These are phyloP conservation scores for Penicillium riverlandense DNA, from an alignment of 495 filamentous ascomycete genomes.

Conservation along the genomic window DNA sequence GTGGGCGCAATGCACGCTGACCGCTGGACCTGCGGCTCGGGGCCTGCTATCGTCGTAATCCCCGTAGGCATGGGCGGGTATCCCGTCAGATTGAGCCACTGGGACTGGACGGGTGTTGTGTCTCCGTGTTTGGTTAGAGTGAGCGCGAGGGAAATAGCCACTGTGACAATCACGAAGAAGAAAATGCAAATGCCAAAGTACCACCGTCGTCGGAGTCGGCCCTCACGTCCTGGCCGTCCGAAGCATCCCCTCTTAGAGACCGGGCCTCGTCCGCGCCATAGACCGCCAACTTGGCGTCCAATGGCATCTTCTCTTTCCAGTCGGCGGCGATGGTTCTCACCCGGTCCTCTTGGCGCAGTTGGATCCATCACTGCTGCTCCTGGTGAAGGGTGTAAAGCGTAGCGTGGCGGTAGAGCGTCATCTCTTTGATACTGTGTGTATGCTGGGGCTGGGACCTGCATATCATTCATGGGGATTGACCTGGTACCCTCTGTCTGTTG, in stretches of 20 bases:
- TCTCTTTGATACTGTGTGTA: conserved; percentile 17
- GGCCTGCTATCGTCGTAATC: conserved; percentile 63
- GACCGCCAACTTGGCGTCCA: conserved; percentile 45
- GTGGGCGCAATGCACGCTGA: conserved; percentile 61
- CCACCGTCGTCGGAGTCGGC: conserved; percentile 54
- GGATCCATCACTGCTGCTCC: conserved; percentile 17
- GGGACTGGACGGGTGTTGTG: conserved; percentile 37
- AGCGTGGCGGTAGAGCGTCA: conserved; percentile 17
- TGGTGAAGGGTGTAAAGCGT: conserved; percentile 15
- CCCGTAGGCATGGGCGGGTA: conserved; percentile 84
- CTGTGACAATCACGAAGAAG: conserved; percentile 50
- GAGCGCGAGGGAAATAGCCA: conserved; percentile 53
- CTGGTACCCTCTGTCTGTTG: conserved; percentile 31
- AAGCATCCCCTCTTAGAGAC: conserved; percentile 53
- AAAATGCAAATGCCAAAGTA: conserved; percentile 47
- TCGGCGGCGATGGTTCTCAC: conserved; percentile 46
- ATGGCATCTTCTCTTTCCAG: conserved; percentile 57
- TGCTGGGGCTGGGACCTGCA: conserved; percentile 31
- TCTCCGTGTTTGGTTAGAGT: conserved; percentile 47
- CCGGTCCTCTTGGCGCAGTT: conserved; percentile 30
- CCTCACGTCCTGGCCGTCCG: conserved; percentile 54
- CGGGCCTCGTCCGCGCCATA: conserved; percentile 55
- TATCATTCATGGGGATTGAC: conserved; percentile 40
- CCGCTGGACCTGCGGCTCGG: conserved; percentile 48
- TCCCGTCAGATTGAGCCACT: conserved; percentile 77